Evolutionary conservation across 352 stramenopile genomes (phyloP), one percentile per base, ranked within the genome.

Genomic region (Phytophthora foliorum): DNA sequence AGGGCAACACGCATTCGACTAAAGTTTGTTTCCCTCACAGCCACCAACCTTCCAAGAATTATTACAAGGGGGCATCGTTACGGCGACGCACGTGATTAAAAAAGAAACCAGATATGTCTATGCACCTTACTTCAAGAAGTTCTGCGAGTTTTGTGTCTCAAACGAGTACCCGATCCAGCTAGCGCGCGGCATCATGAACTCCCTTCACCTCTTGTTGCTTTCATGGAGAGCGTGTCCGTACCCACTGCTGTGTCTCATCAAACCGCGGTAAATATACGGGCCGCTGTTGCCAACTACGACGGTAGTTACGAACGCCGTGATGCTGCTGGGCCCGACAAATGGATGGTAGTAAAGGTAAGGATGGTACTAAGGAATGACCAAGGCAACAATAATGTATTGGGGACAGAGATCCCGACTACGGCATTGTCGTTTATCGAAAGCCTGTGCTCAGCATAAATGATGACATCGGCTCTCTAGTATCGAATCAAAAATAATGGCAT

Each of bases 81-180:
- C 60, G 17, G 44, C 41, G 6, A 63, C 52, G 0, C 52, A 53
- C 11, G 44, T 63, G 44, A 57, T 56, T 2, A 69, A 69, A 22
- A 44, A 55, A 25, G 32, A 63, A 25, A 57, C 52, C 22, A 50
- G 52, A 3, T 17, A 57, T 14, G 24, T 49, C 6, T 69, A 63
- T 5, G 42, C 42, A 6, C 57, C 60, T 0, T 61, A 69, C 14
- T 63, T 63, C 24, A 63, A 58, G 52, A 53, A 56, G 34, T 63
- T 63, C 3, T 56, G 32, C 10, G 42, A 69, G 6, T 69, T 57
- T 25, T 69, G 52, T 14, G 48, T 57, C 19, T 6, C 25, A 1
- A 63, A 63, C 19, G 61, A 69, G 19, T 63, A 53, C 13, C 52
- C 61, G 52, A 69, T 57, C 61, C 52, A 32, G 29, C 52, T 5